Evolutionary conservation across 805 yeast genomes (phyloP).

Genomic region (Lipomyces starkeyi): DNA sequence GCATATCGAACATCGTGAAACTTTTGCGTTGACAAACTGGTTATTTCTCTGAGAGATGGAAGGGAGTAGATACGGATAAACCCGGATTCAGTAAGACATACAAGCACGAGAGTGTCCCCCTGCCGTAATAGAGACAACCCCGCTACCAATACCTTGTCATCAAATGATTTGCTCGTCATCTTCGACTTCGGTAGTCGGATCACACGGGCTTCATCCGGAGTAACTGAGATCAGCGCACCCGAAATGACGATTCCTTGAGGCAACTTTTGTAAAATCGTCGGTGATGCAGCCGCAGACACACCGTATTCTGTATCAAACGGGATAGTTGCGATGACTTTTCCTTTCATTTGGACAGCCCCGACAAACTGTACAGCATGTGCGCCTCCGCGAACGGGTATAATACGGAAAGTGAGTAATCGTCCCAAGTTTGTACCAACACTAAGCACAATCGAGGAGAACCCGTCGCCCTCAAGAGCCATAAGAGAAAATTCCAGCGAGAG

Average conservation of each 20-base stretch:
- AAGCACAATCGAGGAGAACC: slow-evolving; percentile 72
- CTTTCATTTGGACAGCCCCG: slow-evolving; percentile 56
- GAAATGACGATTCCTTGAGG: slow-evolving; percentile 65
- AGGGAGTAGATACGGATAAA: slow-evolving; percentile 48
- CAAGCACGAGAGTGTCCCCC: slow-evolving; percentile 56
- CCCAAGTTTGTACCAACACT: slow-evolving; percentile 81
- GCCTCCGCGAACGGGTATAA: slow-evolving; percentile 68
- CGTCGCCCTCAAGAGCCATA: slow-evolving; percentile 68
- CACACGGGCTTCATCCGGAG: slow-evolving; percentile 66
- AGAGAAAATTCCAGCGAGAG: slow-evolving; percentile 77
- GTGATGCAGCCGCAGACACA: slow-evolving; percentile 65
- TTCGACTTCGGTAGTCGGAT: slow-evolving; percentile 66
- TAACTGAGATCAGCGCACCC: slow-evolving; percentile 64
- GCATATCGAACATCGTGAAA: slow-evolving; percentile 30
- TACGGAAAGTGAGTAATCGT: slow-evolving; percentile 65
- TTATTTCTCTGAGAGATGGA: slow-evolving; percentile 37
- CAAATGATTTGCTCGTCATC: slow-evolving; percentile 66
- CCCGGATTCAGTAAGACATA: slow-evolving; percentile 55
- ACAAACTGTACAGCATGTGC: slow-evolving; percentile 62
- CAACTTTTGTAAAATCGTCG: slow-evolving; percentile 61
- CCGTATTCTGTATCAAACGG: slow-evolving; percentile 68
- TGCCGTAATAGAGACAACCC: slow-evolving; percentile 59
- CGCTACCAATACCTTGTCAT: slow-evolving; percentile 51
- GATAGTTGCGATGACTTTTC: slow-evolving; percentile 60
- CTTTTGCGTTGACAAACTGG: slow-evolving; percentile 37